Base-by-base conservation (phyloP, 1,139 yeast species). In the Nakaseomyces delphensis region DNA sequence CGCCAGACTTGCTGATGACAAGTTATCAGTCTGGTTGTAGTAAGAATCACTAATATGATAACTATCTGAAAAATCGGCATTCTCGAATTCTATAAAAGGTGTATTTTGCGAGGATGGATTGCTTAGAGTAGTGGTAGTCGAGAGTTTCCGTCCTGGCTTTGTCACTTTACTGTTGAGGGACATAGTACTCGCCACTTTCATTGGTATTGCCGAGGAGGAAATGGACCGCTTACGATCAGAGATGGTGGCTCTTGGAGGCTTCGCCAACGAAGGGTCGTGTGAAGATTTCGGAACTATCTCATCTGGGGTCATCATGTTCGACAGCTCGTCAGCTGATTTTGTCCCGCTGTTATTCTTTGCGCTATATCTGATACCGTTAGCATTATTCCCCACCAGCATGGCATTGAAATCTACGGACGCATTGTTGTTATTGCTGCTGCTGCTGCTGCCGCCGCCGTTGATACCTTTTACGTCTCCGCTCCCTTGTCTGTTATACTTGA, bases 241-340 rank as follows among this genome's bases (percentile, higher is more conserved):
- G 9, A 21, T 20, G 13, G 27, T 39, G 2, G 50, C 48, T 27
- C 29, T 25, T n/a, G 42, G 39, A 2, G 42, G 42, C 20, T 50
- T 49, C 10, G 50, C 55, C 18, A 47, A 40, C 4, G 46, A 40
- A 4, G 50, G 50, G 40, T 47, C 44, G 5, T 47, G 51, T n/a
- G 45, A 43, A 6, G 58, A 54, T 36, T 45, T 52, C 10, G 53
- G 57, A 8, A 55, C 59, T 3, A 50, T 46, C 41, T 56, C 59
- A 25, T 45, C 42, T 18, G 32, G 32, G 2, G 33, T 4, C 11
- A 15, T 6, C 25, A 13, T 13, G 11, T 27, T 28, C 18, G 20
- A n/a, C n/a, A 33, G 15, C 33, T 21, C 38, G 15, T 33, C 36
- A 31, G 6, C 35, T 13, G 21, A 21, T 24, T 15, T 25, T 30